Percentiles rank a stretch among this genome's conserved stretches.
Evolutionary conservation across 2,329 filamentous ascomycete genomes (phyloP).

Genomic region (Hypoxylon sp.): DNA sequence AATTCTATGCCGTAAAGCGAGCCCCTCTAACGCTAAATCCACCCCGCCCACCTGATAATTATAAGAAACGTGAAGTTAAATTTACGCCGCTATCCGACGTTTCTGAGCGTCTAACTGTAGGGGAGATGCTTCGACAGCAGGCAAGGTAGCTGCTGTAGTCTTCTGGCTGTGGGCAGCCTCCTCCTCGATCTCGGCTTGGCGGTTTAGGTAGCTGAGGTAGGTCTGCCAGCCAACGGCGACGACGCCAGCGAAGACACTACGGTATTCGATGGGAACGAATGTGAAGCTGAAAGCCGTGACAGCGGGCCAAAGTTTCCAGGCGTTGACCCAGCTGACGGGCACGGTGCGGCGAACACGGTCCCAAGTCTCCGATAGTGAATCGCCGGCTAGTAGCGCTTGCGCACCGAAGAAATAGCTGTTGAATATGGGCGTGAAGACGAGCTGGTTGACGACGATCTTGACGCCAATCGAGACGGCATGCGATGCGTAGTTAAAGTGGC

Average conservation of each 20-base stretch:
- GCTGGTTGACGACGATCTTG: slow-evolving; percentile 86
- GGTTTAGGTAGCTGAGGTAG: slow-evolving; percentile 86
- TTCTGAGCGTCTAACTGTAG: slow-evolving; percentile 17
- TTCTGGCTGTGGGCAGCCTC: slow-evolving; percentile 38
- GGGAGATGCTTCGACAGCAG: slow-evolving; percentile 13
- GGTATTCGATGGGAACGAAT: slow-evolving; percentile 84
- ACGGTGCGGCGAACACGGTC: slow-evolving; percentile 82
- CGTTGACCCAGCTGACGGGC: slow-evolving; percentile 82
- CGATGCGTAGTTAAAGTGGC: slow-evolving; percentile 87
- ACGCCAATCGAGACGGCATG: slow-evolving; percentile 77
- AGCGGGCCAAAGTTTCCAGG: slow-evolving; percentile 88
- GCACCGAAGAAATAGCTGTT: slow-evolving; percentile 87
- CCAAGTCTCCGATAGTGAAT: slow-evolving; percentile 73
- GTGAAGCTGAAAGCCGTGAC: slow-evolving; percentile 90
- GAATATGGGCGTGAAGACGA: slow-evolving; percentile 85
- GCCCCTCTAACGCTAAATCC: slow-evolving; percentile 2
- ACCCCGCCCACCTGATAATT: not conserved
- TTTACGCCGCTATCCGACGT: slow-evolving; percentile 26
- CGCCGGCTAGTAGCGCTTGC: slow-evolving; percentile 82
- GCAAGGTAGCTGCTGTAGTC: not conserved
- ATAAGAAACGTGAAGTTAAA: slow-evolving; percentile 5
- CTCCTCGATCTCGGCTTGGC: slow-evolving; percentile 75
- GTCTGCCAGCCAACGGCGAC: slow-evolving; percentile 94
- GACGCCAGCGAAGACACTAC: slow-evolving; percentile 83
- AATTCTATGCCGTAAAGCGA: slow-evolving; percentile 16